Evolutionary conservation across 768 basidiomycete species (phyloP), one percentile per base, ranked within the genome.

Genomic region (Collybiopsis confluens): DNA sequence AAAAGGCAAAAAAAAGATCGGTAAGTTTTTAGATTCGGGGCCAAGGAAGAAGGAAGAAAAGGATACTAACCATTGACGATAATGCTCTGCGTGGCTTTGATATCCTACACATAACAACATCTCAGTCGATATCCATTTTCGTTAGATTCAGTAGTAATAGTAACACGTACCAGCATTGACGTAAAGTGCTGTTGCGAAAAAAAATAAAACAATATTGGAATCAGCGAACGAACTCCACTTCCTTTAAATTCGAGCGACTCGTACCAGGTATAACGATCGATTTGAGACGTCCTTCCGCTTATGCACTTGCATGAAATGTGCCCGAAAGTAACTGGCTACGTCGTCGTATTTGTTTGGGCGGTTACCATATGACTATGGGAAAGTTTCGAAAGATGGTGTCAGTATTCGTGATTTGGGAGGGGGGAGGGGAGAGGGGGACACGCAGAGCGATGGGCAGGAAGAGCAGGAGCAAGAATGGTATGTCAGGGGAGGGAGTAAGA

Each of bases 281-380:
- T 75, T 74, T 16, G 76, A 74, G 27, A 71, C 68, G 61, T 88
- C 86, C 56, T 84, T 83, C 58, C 80, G 77, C 61, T 79, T 77
- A 65, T 92, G 87, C 10, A 56, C 83, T 57, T 88, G 86, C 24
- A 83, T 70, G 62, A 92, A 92, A 65, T 92, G 90, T n/a, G 85
- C 79, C n/a, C 82, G 80, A 73, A 92, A 92, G 61, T 92, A 92
- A 46, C 83, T 79, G 35, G 88, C 78, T 15, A 85, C 90, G 18
- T 78, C 78, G 59, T 86, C 80, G 64, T 74, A 89, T 48, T 78
- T 80, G 59, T 92, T 90, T 28, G 84, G 75, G 21, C 89, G 78
- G 49, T 86, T 78, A 4, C 84, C 85, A 59, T 84, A 90, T 48
- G 88, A 33, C 30, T 33, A 13, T 33, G 13, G 30, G 30, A 6